These are phyloP conservation scores for Chaetomium sp. DNA, from an alignment of 2,329 filamentous ascomycete species.

Conservation along the genomic window DNA sequence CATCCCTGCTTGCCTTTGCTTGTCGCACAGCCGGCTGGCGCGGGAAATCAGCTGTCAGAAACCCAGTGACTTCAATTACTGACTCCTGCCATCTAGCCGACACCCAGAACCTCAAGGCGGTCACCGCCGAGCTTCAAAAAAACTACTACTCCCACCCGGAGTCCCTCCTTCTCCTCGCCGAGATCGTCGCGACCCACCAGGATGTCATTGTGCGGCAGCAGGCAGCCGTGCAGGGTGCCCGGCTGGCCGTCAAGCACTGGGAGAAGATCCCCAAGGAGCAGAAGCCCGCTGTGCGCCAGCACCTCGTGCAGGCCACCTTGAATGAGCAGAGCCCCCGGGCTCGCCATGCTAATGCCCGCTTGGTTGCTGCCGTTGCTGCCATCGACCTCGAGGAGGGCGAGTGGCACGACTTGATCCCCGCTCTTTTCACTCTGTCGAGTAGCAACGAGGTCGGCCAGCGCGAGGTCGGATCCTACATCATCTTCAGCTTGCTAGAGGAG, in stretches of 20 bases:
- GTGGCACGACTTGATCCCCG: conserved; percentile 78
- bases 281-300: conserved; percentile 77
- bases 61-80: conserved; percentile 37
- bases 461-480: conserved; percentile 89
- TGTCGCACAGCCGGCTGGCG: background rate
- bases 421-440: conserved; percentile 77
- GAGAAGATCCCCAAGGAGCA: conserved; percentile 69
- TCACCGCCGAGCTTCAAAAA: conserved; percentile 87
- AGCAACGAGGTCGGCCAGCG: conserved; percentile 76
- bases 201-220: conserved; percentile 78
- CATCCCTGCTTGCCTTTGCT: background rate
- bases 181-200: conserved; percentile 81
- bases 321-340: conserved; percentile 75
- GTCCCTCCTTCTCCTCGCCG: conserved; percentile 81
- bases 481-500: conserved; percentile 88
- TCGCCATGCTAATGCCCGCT: conserved; percentile 83
- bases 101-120: conserved; percentile 85
- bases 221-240: conserved; percentile 85
- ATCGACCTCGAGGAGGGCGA: conserved; percentile 85
- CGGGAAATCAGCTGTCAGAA: background rate
- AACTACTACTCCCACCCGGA: conserved; percentile 87
- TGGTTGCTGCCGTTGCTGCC: conserved; percentile 84
- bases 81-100: conserved; percentile 63
- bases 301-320: conserved; percentile 81
- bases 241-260: conserved; percentile 87